phyloP scores from a whole-genome alignment of 176 grass and related monocot species.

The Carex kokanica region DNA sequence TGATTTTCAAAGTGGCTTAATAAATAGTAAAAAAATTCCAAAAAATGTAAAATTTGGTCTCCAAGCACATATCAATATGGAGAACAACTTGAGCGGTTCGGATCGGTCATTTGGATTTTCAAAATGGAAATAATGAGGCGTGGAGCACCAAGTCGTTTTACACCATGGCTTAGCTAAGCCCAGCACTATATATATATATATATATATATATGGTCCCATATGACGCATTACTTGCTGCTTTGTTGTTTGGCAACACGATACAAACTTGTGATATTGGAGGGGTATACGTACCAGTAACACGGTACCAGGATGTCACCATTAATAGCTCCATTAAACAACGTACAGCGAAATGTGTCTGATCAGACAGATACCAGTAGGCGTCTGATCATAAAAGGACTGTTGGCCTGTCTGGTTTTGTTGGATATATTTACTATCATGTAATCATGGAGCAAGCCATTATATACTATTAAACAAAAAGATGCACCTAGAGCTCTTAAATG shows the following conservation, averaged over 20 bases:
- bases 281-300: background rate
- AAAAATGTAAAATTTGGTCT: too few species aligned
- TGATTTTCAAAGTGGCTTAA: too few species aligned
- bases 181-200: too few species aligned
- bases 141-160: too few species aligned
- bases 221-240: background rate
- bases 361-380: conserved; percentile 12
- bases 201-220: background rate
- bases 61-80: too few species aligned
- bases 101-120: too few species aligned
- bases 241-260: background rate
- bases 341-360: background rate
- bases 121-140: too few species aligned
- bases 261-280: background rate
- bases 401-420: background rate
- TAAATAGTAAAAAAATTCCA: too few species aligned
- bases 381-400: conserved; percentile 21
- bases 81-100: too few species aligned
- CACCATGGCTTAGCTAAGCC: too few species aligned
- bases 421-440: background rate
- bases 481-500: background rate
- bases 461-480: background rate
- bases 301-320: background rate
- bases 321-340: conserved; percentile 17
- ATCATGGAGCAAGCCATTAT: background rate